A percentile compares a stretch with the other conserved stretches of the same genome.
Conservation (phyloP, 176 grass and related monocot species). For the Triticum timopheevii region DNA sequence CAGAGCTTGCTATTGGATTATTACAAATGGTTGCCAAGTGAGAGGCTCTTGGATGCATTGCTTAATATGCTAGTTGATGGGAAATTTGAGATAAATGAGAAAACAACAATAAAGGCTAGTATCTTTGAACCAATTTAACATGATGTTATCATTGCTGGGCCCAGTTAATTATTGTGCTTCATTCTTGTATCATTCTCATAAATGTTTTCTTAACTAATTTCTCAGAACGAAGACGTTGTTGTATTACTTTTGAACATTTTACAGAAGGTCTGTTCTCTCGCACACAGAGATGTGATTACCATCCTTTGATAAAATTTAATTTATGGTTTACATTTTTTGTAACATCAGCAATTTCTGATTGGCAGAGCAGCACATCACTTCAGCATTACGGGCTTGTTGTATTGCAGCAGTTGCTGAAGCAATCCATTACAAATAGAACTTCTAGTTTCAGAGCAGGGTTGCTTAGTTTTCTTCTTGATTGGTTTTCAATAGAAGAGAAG, state of each 20-base stretch:
- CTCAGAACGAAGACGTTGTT: slow-evolving; percentile 85
- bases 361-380: slow-evolving; percentile 67
- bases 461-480: slow-evolving; percentile 76
- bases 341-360: slow-evolving; percentile 36
- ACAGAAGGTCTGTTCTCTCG: slow-evolving; percentile 47
- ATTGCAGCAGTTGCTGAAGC: slow-evolving; percentile 64
- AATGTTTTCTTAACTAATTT: slow-evolving; percentile 37
- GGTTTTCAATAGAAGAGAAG: slow-evolving; percentile 59
- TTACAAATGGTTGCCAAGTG: slow-evolving; percentile 66
- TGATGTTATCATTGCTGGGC: background rate
- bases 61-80: slow-evolving; percentile 82
- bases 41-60: slow-evolving; percentile 56
- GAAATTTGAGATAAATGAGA: slow-evolving; percentile 63
- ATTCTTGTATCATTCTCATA: slow-evolving; percentile 14
- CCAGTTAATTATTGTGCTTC: slow-evolving; percentile 8
- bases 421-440: slow-evolving; percentile 71
- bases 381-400: slow-evolving; percentile 72
- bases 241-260: slow-evolving; percentile 61
- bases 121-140: slow-evolving; percentile 21
- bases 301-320: slow-evolving; percentile 3
- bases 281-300: background rate
- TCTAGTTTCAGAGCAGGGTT: slow-evolving; percentile 69
- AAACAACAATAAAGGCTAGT: slow-evolving; percentile 64
- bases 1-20: slow-evolving; percentile 78
- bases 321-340: slow-evolving; percentile 21